These are phyloP conservation scores for Auricularia auricula-judae DNA, from an alignment of 768 basidiomycete species.

Conservation along the genomic window DNA sequence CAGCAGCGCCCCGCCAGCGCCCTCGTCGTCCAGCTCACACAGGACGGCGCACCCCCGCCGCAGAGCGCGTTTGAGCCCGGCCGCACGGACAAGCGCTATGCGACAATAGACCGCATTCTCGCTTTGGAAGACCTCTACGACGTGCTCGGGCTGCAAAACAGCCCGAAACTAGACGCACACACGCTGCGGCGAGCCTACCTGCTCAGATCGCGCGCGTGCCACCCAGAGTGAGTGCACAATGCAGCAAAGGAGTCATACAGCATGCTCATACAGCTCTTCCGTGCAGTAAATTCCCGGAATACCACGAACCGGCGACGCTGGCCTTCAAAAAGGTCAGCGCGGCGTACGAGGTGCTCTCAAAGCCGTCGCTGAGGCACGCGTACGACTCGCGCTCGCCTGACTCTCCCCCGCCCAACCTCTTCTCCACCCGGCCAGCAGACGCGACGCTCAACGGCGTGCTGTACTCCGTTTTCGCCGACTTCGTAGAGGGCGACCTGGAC, in stretches of 20 bases:
- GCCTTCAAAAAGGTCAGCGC: constrained; percentile 84
- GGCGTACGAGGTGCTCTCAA: constrained; percentile 71
- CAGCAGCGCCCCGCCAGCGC: background rate
- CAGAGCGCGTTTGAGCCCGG: constrained; percentile 6
- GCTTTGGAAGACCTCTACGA: constrained; percentile 56
- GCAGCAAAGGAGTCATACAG: background rate
- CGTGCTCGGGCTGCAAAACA: constrained; percentile 54
- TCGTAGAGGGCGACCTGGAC: constrained; percentile 80
- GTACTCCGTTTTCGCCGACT: constrained; percentile 66
- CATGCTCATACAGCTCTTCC: background rate
- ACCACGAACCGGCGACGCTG: constrained; percentile 56
- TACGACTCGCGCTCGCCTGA: constrained; percentile 50
- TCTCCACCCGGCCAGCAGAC: constrained; percentile 42
- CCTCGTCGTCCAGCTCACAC: constrained; percentile 1
- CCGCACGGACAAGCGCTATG: constrained; percentile 12
- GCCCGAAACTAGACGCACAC: constrained; percentile 41
- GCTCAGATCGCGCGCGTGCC: constrained; percentile 60
- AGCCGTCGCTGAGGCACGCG: constrained; percentile 50
- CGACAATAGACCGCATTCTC: constrained; percentile 43
- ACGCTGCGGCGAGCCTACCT: constrained; percentile 68
- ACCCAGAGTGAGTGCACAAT: constrained; percentile 65
- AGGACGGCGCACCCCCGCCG: constrained; percentile 2
- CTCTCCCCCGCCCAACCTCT: constrained; percentile 40
- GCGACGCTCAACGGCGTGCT: constrained; percentile 72
- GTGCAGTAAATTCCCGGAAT: constrained; percentile 66